phyloP scores from a whole-genome alignment of 148 eudicot genomes.

The Limonium bicolor region DNA sequence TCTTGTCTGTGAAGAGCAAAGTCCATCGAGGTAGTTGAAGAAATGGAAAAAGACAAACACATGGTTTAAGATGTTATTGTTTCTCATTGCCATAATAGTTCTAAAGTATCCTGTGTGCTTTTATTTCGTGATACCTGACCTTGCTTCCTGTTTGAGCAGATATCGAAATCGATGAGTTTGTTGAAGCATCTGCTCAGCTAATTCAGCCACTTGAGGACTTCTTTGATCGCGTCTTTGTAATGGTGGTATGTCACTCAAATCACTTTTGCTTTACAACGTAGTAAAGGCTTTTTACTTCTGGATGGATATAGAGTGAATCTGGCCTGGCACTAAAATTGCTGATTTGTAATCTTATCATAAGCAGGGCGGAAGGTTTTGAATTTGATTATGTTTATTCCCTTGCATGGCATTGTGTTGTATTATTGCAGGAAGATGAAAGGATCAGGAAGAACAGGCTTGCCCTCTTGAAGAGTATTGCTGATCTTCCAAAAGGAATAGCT shows the following conservation, averaged over 20 bases:
- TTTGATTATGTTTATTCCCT: no score
- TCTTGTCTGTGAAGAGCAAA: slow-evolving; percentile 44
- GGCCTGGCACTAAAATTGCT: neutral
- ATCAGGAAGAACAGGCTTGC: slow-evolving; percentile 75
- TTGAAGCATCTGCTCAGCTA: slow-evolving; percentile 48
- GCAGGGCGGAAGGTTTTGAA: no score
- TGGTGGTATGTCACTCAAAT: slow-evolving; percentile 87
- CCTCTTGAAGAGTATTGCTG: slow-evolving; percentile 53
- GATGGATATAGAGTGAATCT: neutral
- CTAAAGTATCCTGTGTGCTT: no score
- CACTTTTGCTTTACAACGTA: neutral
- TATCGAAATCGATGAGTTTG: slow-evolving; percentile 73
- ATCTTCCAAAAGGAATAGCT: slow-evolving; percentile 79
- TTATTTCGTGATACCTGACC: no score
- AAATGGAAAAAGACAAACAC: no score
- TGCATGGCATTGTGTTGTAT: neutral
- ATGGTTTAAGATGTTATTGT: no score
- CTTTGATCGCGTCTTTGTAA: slow-evolving; percentile 83
- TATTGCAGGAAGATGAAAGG: slow-evolving; percentile 61
- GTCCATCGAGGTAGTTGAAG: slow-evolving; percentile 44
- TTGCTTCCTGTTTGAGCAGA: slow-evolving; percentile 17
- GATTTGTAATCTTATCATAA: no score
- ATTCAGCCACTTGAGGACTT: slow-evolving; percentile 79
- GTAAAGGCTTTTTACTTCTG: neutral
- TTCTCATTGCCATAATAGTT: no score